phyloP scores from a whole-genome alignment of 768 basidiomycete genomes.

The Boletus sensibilis region DNA sequence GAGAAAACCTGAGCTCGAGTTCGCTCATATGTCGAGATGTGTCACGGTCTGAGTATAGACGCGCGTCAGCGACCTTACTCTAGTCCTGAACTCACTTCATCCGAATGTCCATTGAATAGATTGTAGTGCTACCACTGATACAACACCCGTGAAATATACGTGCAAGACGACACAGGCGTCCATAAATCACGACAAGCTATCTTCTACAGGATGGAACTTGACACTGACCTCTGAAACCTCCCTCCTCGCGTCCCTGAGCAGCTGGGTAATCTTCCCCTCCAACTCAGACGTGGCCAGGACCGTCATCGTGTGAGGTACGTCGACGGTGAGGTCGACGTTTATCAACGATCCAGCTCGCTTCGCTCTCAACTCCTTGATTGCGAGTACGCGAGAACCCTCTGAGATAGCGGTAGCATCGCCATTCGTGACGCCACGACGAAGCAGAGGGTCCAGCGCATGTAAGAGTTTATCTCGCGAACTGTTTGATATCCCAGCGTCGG shows the following conservation, averaged over 20 bases:
- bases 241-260: constrained; percentile 54
- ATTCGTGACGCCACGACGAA: constrained; percentile 32
- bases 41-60: not conserved
- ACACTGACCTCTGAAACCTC: constrained; percentile 75
- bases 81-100: too few species aligned
- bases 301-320: constrained; percentile 59
- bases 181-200: constrained; percentile 3
- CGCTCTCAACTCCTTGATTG: constrained; percentile 59
- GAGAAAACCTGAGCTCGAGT: constrained; percentile 51
- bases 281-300: constrained; percentile 57
- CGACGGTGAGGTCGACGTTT: constrained; percentile 78
- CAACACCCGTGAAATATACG: not conserved
- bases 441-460: constrained; percentile 55
- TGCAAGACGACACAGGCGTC: not conserved
- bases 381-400: constrained; percentile 36
- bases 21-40: constrained; percentile 18
- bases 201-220: constrained; percentile 51
- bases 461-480: constrained; percentile 53
- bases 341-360: constrained; percentile 78
- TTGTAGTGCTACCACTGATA: not conserved
- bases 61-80: not conserved
- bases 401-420: constrained; percentile 13
- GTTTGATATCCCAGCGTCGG: constrained; percentile 75
- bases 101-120: not conserved
- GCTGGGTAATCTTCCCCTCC: constrained; percentile 57